Base-by-base conservation (phyloP, 2,329 filamentous ascomycete species). In the Ophiostoma sp. region DNA sequence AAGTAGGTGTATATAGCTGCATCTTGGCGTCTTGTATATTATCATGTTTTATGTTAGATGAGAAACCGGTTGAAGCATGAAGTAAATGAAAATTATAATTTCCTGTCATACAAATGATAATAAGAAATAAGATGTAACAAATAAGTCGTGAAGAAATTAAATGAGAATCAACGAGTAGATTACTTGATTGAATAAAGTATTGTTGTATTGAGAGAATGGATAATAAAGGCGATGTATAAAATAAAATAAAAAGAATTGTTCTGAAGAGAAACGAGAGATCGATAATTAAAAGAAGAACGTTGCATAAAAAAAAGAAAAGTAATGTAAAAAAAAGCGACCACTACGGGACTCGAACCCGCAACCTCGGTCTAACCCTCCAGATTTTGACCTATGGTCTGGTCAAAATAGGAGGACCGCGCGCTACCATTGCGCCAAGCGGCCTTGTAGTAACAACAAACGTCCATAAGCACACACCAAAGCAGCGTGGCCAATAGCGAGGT, bases 1-100 rank as follows among this genome's bases (percentile, higher is more conserved):
- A 97, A 95, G 78, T 70, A 67, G 42, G 38, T 62, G 7, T n/a
- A 16, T 62, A 40, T 55, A 27, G 27, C 27, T 27, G 27, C 27
- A 27, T 27, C 27, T 27, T 60, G 44, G 16, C 38, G 27, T 27
- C 27, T 4, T 55, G 49, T 55, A 55, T 12, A 55, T 55, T 55
- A 27, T 27, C 27, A 27, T 27, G 27, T 27, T 27, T 27, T 27
- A 27, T 27, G 27, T 27, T 27, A 27, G 27, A 27, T 27, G 27
- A 27, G 27, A 27, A 2, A 27, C 27, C 2, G 27, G 27, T 2
- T 27, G 27, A 27, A 27, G 27, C 27, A 27, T 27, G 27, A 27
- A 27, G 2, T 2, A 2, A 27, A 27, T 27, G 27, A 27, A 27
- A 27, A 27, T 27, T 27, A 27, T 27, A 27, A 27, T 27, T 27